Base-by-base conservation (phyloP, 2,329 filamentous ascomycete genomes). In the Hyphodiscus sp. region DNA sequence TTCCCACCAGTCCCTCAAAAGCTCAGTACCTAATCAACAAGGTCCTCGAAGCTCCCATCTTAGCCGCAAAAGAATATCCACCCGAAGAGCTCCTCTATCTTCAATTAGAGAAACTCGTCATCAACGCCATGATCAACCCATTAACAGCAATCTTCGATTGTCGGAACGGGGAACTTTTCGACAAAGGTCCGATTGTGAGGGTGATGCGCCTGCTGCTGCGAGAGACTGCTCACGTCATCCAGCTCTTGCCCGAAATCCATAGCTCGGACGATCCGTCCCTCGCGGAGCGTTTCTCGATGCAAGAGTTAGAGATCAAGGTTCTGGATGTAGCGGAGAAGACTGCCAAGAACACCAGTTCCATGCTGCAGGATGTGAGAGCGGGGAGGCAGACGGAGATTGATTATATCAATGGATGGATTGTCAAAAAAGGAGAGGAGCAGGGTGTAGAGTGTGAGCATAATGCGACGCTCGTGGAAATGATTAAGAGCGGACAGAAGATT, bases 31-130 rank as follows among this genome's bases (percentile, higher is more conserved):
- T 61, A 7, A 15, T 60, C 41, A 63, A 69, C 4, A 66, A 72
- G 53, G 66, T 83, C 20, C 57, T 72, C 2, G 53, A 62, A 2
- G 73, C 77, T 0, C 71, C 76, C 1, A 62, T 70, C 18, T 69
- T 84, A 1, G 66, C 69, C 13, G 75, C 72, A 0, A 69, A 62
- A 9, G 54, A 62, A 20, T 72, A 79, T 4, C 58, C 70, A 1
- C 65, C 69, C 11, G 57, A 70, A 2, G 74, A 80, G 45, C 67
- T 83, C 16, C 79, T 77, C 74, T 58, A 76, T 10, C 63, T 77
- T n/a, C 91, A 96, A 71, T 78, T 96, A 2, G 89, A 95, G 65
- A 96, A 96, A 68, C 75, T 96, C 1, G 86, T 87, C 1, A 76
- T 91, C 49, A 96, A 95, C 66, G 77, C 82, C 38, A 74, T 91